Evolutionary conservation across 805 yeast genomes (phyloP).

Genomic region (Monosporozyma siamensis): DNA sequence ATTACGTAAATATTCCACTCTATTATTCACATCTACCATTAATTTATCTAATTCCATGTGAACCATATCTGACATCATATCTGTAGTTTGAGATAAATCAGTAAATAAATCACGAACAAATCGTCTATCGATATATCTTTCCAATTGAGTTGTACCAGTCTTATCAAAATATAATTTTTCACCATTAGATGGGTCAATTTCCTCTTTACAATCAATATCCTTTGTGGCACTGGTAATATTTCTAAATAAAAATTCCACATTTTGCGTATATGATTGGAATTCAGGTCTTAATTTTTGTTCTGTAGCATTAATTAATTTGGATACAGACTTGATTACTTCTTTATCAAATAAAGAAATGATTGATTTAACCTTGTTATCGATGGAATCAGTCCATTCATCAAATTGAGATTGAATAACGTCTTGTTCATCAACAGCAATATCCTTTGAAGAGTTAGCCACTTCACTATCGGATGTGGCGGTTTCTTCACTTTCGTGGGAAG

Average conservation of each 20-base stretch:
- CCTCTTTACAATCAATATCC: constrained; percentile 33
- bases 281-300: constrained; percentile 28
- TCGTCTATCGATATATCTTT: constrained; percentile 37
- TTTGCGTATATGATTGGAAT: constrained; percentile 29
- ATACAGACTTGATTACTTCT: constrained; percentile 29
- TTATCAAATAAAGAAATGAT: constrained; percentile 33
- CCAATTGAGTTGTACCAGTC: constrained; percentile 29
- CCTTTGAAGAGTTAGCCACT: constrained; percentile 3
- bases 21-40: constrained; percentile 29
- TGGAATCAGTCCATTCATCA: constrained; percentile 29
- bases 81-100: constrained; percentile 11
- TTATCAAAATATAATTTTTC: constrained; percentile 29
- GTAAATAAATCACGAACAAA: constrained; percentile 38
- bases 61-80: constrained; percentile 26
- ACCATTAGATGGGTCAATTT: constrained; percentile 25
- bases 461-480: not conserved
- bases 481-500: not conserved
- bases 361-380: constrained; percentile 32
- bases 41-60: constrained; percentile 25
- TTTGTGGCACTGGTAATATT: constrained; percentile 28
- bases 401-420: constrained; percentile 30
- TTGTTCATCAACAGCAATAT: constrained; percentile 16
- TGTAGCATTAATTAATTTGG: constrained; percentile 19
- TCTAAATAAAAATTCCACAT: constrained; percentile 21
- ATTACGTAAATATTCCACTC: constrained; percentile 33